Evolutionary conservation across 2,329 filamentous ascomycete genomes (phyloP), one percentile per base, ranked within the genome.

Genomic region (Plectosphaerella sp.): DNA sequence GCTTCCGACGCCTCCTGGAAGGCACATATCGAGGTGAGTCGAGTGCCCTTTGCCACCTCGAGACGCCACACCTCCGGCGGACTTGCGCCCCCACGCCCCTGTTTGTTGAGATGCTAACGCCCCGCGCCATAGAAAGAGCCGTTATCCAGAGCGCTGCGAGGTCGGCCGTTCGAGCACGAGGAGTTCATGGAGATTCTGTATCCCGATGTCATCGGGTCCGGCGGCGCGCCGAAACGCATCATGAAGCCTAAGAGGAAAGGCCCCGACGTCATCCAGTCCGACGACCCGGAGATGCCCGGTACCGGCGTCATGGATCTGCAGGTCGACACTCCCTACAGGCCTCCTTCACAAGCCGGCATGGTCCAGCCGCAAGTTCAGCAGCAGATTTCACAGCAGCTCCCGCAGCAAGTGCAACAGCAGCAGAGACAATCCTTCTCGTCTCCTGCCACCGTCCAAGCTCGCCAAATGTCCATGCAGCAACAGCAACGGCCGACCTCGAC

Each of bases 161-260:
- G 79, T 33, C 72, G 80, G 14, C 76, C 80, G 1, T 83, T 84
- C 59, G 80, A 84, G 20, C 78, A 84, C 59, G 79, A 83, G 61
- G 75, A 82, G 37, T 83, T 72, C 62, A 81, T 83, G 76, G 79
- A 83, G 61, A 73, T 83, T 20, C 67, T 84, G 10, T 84, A 83
- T 54, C 79, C 79, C 28, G 80, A 84, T 52, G 80, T 84, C 9
- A 71, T 83, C 43, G 80, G 80, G 11, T 82, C 80, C 1, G 78
- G 79, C 20, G 80, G 80, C 49, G 79, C 79, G 1, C 80, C 80
- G 1, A 83, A 83, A 62, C 75, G 80, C 28, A 73, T 83, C 57
- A 82, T 80, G 67, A 81, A 79, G 61, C 75, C 78, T 10, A 69
- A 78, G 53, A 68, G 79, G 11, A 75, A 72, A 56, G 73, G 75